Conservation (phyloP, 805 yeast species). For the Myxozyma neglecta region DNA sequence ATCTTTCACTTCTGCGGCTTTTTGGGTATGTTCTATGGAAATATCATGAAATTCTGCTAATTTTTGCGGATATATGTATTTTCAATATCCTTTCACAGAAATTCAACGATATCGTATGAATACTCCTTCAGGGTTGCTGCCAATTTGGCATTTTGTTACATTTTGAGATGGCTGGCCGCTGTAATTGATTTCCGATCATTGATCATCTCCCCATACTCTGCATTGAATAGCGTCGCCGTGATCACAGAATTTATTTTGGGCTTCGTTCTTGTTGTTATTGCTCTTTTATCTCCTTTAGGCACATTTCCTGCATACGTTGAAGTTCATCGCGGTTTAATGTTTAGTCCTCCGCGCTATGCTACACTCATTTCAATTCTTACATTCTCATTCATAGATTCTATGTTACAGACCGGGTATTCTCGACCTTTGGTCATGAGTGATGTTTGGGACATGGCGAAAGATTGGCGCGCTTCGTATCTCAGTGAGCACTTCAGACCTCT, state of each 20-base stretch:
- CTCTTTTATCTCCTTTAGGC: conserved; percentile 15
- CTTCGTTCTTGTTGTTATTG: conserved; percentile 46
- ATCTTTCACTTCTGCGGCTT: background rate
- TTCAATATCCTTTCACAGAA: background rate
- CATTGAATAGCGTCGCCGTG: conserved; percentile 2
- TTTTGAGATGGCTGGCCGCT: background rate
- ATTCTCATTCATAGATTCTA: conserved; percentile 72
- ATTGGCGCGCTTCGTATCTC: background rate
- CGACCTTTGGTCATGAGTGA: conserved; percentile 57
- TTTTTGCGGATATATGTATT: background rate
- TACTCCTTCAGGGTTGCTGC: conserved; percentile 7
- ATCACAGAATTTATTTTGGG: conserved; percentile 45
- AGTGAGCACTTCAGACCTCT: background rate
- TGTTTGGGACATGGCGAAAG: conserved; percentile 71
- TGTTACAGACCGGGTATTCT: conserved; percentile 66
- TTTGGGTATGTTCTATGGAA: background rate
- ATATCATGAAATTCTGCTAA: background rate
- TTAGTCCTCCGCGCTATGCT: conserved; percentile 74
- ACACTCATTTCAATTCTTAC: conserved; percentile 61
- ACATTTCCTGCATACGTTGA: conserved; percentile 34
- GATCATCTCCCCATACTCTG: background rate
- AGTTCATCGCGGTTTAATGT: conserved; percentile 46
- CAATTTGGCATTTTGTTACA: conserved; percentile 1
- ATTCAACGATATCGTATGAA: conserved; percentile 1
- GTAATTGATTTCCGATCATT: background rate